These are phyloP conservation scores for Bathelium albidoporum DNA, from an alignment of 495 filamentous ascomycete species.

Conservation along the genomic window DNA sequence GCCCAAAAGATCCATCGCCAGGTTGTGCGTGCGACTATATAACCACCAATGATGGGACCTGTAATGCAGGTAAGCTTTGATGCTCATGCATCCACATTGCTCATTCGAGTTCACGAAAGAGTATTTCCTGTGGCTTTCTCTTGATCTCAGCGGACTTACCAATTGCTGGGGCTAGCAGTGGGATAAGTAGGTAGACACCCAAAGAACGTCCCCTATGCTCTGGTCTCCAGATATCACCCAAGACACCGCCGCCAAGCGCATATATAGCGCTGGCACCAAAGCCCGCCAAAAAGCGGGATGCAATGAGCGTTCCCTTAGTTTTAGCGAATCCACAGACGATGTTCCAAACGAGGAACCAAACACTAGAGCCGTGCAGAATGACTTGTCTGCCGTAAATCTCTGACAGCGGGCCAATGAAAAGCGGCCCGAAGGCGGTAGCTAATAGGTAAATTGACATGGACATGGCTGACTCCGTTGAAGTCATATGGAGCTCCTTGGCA, in stretches of 20 bases:
- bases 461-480: conserved; percentile 23
- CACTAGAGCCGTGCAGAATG: conserved; percentile 26
- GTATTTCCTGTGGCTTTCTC: background rate
- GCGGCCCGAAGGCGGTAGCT: conserved; percentile 38
- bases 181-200: conserved; percentile 9
- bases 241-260: conserved; percentile 14
- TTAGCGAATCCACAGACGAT: conserved; percentile 29
- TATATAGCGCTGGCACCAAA: conserved; percentile 25
- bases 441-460: conserved; percentile 46
- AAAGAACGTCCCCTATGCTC: conserved; percentile 15
- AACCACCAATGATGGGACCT: conserved; percentile 19
- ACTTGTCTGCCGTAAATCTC: conserved; percentile 30
- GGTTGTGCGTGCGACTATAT: conserved; percentile 14
- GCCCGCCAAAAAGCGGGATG: conserved; percentile 29
- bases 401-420: conserved; percentile 32
- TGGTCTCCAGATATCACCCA: conserved; percentile 22
- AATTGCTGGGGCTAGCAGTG: conserved; percentile 7
- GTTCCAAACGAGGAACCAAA: conserved; percentile 33
- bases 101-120: background rate
- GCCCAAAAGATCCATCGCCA: conserved; percentile 26
- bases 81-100: background rate
- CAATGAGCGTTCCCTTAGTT: conserved; percentile 27
- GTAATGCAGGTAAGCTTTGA: conserved; percentile 2
- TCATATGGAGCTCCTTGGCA: conserved; percentile 30
- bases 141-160: background rate